Evolutionary conservation across 1,139 yeast genomes (phyloP).

Genomic region (Hemisphaericaspora xylanilytica): DNA sequence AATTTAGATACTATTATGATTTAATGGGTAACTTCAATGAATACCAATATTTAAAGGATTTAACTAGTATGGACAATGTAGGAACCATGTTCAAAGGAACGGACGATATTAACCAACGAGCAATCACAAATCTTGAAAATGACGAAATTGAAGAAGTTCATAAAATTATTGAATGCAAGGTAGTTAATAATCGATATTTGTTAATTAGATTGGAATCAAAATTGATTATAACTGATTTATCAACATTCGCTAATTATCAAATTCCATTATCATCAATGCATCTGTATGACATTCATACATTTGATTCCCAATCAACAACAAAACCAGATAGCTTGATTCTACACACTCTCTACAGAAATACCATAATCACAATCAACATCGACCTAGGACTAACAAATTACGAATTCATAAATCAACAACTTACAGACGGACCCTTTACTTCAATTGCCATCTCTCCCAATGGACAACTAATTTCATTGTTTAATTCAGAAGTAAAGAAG

Average conservation of each 20-base stretch:
- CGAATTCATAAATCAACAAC: conserved; percentile 32
- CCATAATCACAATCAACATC: conserved; percentile 28
- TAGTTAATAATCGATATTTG: conserved; percentile 29
- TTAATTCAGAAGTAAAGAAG: conserved; percentile 40
- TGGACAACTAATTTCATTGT: conserved; percentile 58
- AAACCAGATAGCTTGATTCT: conserved; percentile 18
- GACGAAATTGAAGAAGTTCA: conserved; percentile 30
- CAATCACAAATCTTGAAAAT: conserved; percentile 35
- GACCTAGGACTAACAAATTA: conserved; percentile 24
- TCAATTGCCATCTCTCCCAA: conserved; percentile 57
- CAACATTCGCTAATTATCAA: conserved; percentile 24
- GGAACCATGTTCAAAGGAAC: conserved; percentile 11
- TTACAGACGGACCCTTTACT: conserved; percentile 60
- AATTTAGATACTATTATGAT: conserved; percentile 63
- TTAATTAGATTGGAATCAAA: conserved; percentile 29
- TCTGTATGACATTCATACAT: conserved; percentile 17
- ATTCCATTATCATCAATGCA: conserved; percentile 20
- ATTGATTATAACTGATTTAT: conserved; percentile 29
- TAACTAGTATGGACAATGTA: conserved; percentile 33
- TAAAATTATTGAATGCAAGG: conserved; percentile 22
- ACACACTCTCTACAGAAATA: conserved; percentile 27
- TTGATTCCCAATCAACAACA: conserved; percentile 9
- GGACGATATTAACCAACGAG: conserved; percentile 4
- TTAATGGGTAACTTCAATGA: conserved; percentile 67
- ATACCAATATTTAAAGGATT: conserved; percentile 33